Evolutionary conservation across 148 eudicot species (phyloP).

Genomic region (Rhododendron mucronatum): DNA sequence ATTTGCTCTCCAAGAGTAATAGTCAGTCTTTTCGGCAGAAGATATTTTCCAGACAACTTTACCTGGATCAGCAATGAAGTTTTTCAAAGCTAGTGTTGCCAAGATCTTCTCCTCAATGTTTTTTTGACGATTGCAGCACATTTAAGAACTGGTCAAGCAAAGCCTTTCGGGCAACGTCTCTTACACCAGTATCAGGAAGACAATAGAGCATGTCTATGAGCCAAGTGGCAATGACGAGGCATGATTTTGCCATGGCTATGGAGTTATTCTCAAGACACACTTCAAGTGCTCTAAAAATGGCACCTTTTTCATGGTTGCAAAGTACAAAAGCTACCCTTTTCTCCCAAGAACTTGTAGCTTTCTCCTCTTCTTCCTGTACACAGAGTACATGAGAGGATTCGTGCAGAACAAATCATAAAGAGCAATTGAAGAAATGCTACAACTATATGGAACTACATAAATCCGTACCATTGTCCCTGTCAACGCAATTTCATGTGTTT

Average conservation of each 20-base stretch:
- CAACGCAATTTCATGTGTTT: constrained; percentile 17
- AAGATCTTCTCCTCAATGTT: constrained; percentile 48
- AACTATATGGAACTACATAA: neutral
- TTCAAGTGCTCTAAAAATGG: constrained; percentile 44
- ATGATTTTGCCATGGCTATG: constrained; percentile 38
- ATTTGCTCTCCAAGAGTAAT: neutral
- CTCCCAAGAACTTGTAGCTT: constrained; percentile 45
- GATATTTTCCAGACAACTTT: neutral
- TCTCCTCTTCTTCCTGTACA: constrained; percentile 46
- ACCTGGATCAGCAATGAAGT: constrained; percentile 45
- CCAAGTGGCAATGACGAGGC: constrained; percentile 44
- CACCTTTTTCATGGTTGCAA: constrained; percentile 46
- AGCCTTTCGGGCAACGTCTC: constrained; percentile 40
- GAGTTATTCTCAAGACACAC: constrained; percentile 42
- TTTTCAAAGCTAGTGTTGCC: constrained; percentile 44
- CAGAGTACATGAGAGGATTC: neutral
- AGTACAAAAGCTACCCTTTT: constrained; percentile 49
- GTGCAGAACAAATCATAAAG: neutral
- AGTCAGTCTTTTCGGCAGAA: neutral
- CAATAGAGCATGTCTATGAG: constrained; percentile 40
- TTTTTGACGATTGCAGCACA: constrained; percentile 46
- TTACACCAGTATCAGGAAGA: constrained; percentile 46
- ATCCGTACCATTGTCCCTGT: constrained; percentile 20
- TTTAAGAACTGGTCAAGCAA: constrained; percentile 45
- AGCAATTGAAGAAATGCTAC: neutral